Evolutionary conservation across 768 basidiomycete genomes (phyloP).

Genomic region (Xerocomus spinulosus): DNA sequence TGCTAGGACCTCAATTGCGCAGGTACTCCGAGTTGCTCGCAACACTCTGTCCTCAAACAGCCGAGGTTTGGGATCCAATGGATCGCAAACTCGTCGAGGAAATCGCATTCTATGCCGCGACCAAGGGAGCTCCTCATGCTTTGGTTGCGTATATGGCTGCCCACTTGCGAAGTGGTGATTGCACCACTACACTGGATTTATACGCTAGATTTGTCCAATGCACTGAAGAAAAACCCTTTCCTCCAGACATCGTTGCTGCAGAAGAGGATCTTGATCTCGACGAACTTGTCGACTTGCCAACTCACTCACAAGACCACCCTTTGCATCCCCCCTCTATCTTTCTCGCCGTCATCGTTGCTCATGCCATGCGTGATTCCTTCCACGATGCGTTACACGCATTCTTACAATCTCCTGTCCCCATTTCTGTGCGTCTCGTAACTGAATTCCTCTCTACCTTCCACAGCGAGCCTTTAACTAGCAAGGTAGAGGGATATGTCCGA

Average conservation of each 20-base stretch:
- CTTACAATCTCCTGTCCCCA: slow-evolving; percentile 35
- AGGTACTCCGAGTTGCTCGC: slow-evolving; percentile 37
- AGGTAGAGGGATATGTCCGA: slow-evolving; percentile 41
- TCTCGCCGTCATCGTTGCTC: slow-evolving; percentile 54
- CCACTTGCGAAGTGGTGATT: slow-evolving; percentile 39
- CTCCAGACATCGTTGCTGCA: slow-evolving; percentile 10
- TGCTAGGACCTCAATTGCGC: slow-evolving; percentile 44
- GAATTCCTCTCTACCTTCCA: slow-evolving; percentile 39
- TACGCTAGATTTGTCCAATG: slow-evolving; percentile 37
- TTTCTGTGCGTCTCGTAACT: slow-evolving; percentile 33
- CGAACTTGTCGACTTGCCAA: slow-evolving; percentile 24
- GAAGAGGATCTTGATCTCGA: slow-evolving; percentile 21
- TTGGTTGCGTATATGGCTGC: slow-evolving; percentile 47
- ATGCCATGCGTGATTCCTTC: slow-evolving; percentile 58
- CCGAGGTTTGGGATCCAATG: slow-evolving; percentile 23
- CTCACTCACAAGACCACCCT: slow-evolving; percentile 11
- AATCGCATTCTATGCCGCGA: slow-evolving; percentile 49
- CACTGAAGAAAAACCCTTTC: slow-evolving; percentile 14
- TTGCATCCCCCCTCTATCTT: slow-evolving; percentile 36
- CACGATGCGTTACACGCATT: slow-evolving; percentile 46
- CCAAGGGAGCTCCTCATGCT: slow-evolving; percentile 40
- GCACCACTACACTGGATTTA: slow-evolving; percentile 41
- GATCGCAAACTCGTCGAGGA: slow-evolving; percentile 35
- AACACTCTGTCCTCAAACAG: slow-evolving; percentile 21
- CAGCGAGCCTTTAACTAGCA: slow-evolving; percentile 35